Evolutionary conservation across 768 basidiomycete species (phyloP).

Genomic region (Tephrocybe sp.): DNA sequence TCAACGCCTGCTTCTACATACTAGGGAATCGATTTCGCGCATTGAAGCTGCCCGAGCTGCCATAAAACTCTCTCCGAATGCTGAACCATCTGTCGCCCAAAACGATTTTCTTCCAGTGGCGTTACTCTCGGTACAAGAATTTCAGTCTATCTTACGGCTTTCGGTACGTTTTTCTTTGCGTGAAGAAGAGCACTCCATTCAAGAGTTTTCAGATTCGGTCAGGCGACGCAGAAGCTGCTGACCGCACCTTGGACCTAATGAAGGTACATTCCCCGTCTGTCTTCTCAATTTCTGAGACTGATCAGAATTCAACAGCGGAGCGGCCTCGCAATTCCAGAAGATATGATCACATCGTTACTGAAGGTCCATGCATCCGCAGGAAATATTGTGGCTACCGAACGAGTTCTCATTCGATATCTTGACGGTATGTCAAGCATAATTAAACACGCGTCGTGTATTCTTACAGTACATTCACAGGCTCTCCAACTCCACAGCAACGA

Average conservation of each 20-base stretch:
- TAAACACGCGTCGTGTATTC: no score
- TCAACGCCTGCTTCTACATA: conserved; percentile 33
- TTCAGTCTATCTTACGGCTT: conserved; percentile 51
- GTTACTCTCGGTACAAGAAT: conserved; percentile 52
- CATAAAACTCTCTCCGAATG: conserved; percentile 11
- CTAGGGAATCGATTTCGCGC: conserved; percentile 33
- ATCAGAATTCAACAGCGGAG: conserved; percentile 36
- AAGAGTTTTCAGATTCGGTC: conserved; percentile 39
- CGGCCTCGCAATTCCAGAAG: conserved; percentile 40
- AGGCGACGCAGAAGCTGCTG: conserved; percentile 49
- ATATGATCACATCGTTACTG: conserved; percentile 47
- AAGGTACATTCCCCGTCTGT: conserved; percentile 30
- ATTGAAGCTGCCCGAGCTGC: conserved; percentile 28
- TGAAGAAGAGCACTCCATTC: not conserved
- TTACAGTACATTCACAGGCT: no score
- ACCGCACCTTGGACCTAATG: conserved; percentile 55
- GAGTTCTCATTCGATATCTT: conserved; percentile 39
- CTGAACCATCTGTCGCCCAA: conserved; percentile 11
- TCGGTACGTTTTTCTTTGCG: conserved; percentile 38
- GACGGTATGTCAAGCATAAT: no score
- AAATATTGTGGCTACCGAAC: conserved; percentile 45
- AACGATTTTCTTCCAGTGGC: conserved; percentile 38
- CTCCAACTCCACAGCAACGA: conserved; percentile 56
- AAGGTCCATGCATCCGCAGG: conserved; percentile 47
- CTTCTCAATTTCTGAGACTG: not conserved